A percentile compares a stretch with the other conserved stretches of the same genome.
Evolutionary conservation across 108 stramenopile species (phyloP).

Genomic region (Nitzschia putrida): DNA sequence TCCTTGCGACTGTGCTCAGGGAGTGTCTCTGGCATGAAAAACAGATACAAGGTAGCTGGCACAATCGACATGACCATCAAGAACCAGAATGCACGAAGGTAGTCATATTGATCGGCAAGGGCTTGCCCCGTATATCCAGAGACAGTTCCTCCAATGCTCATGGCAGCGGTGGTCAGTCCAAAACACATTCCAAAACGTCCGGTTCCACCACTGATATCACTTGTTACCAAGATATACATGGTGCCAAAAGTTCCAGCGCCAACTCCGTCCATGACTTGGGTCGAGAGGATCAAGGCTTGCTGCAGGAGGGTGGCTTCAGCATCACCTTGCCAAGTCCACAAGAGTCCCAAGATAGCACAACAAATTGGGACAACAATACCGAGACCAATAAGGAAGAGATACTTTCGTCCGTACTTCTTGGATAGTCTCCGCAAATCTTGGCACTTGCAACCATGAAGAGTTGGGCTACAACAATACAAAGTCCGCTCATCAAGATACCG

Average conservation of each 20-base stretch:
- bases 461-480: constrained; percentile 87
- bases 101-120: constrained; percentile 76
- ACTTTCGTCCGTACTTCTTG: constrained; percentile 76
- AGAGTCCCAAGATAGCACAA: constrained; percentile 66
- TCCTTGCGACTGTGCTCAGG: constrained; percentile 20
- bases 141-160: constrained; percentile 91
- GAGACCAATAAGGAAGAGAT: constrained; percentile 77
- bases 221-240: constrained; percentile 90
- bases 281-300: constrained; percentile 73
- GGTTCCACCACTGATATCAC: constrained; percentile 82
- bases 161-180: constrained; percentile 83
- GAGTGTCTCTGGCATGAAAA: constrained; percentile 86
- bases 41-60: constrained; percentile 69
- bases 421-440: constrained; percentile 84
- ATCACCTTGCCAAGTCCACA: constrained; percentile 54
- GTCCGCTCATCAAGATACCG: constrained; percentile 83
- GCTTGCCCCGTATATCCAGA: constrained; percentile 84
- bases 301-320: constrained; percentile 40
- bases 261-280: constrained; percentile 85
- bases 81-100: constrained; percentile 75
- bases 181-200: constrained; percentile 81
- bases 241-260: constrained; percentile 91
- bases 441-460: constrained; percentile 80
- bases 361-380: constrained; percentile 79
- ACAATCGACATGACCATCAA: constrained; percentile 72